These are phyloP conservation scores for Lasiosphaeria hispida DNA, from an alignment of 495 filamentous ascomycete genomes.

Conservation along the genomic window DNA sequence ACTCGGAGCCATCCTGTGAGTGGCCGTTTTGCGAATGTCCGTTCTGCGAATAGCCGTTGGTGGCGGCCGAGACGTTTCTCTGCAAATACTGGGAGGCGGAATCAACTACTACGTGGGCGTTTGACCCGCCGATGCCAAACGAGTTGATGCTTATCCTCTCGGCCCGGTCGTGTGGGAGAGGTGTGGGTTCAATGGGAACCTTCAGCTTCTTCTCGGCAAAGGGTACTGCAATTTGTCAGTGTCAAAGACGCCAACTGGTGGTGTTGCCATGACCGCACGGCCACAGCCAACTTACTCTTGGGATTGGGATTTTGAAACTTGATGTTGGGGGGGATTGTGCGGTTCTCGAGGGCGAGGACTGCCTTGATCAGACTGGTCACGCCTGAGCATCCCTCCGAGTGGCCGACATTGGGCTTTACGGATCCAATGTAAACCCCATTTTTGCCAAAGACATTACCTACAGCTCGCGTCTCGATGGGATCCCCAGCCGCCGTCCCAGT, in stretches of 20 bases:
- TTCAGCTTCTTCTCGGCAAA: too few species aligned
- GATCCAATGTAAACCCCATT: conserved; percentile 37
- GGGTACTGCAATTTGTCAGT: too few species aligned
- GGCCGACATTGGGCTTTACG: conserved; percentile 56
- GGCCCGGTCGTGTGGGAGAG: conserved; percentile 21
- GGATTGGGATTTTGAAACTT: conserved; percentile 24
- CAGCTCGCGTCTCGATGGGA: conserved; percentile 37
- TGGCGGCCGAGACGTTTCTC: too few species aligned
- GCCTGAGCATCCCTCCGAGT: conserved; percentile 51
- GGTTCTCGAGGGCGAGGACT: conserved; percentile 51
- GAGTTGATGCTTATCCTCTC: conserved; percentile 47
- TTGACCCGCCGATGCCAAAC: conserved; percentile 54
- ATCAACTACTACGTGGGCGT: conserved; percentile 37
- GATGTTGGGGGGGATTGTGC: conserved; percentile 39
- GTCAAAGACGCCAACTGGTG: too few species aligned
- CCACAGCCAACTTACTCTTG: too few species aligned
- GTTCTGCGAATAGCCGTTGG: too few species aligned
- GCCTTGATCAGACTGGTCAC: conserved; percentile 53
- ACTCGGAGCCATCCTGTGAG: too few species aligned
- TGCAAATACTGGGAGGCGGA: too few species aligned
- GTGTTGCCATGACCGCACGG: too few species aligned
- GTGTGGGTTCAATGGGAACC: conserved; percentile 13
- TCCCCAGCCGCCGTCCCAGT: conserved; percentile 52
- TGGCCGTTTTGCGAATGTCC: too few species aligned
- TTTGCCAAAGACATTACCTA: conserved; percentile 19